These are phyloP conservation scores for Aspergillus sp. DNA, from an alignment of 2,329 filamentous ascomycete species.

Conservation along the genomic window DNA sequence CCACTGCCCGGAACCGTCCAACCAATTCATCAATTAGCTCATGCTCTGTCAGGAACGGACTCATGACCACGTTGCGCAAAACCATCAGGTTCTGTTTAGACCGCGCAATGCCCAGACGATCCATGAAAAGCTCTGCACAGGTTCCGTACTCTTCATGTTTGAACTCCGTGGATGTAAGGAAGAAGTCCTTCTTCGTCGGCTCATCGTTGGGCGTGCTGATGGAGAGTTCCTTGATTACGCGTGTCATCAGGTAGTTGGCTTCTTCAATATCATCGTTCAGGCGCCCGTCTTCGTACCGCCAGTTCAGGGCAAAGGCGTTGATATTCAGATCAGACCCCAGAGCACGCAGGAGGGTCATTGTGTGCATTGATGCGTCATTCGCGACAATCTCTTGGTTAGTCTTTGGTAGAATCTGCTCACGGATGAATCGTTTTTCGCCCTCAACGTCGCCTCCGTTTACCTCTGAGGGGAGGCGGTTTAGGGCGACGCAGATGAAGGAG, in stretches of 20 bases:
- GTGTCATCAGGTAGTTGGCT: conserved; percentile 55
- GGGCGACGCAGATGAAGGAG: conserved; percentile 16
- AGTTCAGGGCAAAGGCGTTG: conserved; percentile 43
- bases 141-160: conserved; percentile 1
- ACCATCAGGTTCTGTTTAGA: conserved; percentile 49
- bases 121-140: conserved; percentile 45
- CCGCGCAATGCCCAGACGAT: conserved; percentile 37
- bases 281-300: conserved; percentile 42
- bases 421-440: not conserved
- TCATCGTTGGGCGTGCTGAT: conserved; percentile 48
- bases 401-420: not conserved
- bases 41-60: conserved; percentile 29
- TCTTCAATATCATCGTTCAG: conserved; percentile 53
- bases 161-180: conserved; percentile 52
- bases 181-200: conserved; percentile 44
- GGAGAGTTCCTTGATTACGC: conserved; percentile 49
- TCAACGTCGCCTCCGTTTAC: not conserved
- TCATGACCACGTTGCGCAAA: conserved; percentile 55
- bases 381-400: not conserved
- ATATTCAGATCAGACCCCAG: conserved; percentile 56
- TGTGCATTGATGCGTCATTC: conserved; percentile 27
- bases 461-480: conserved; percentile 15
- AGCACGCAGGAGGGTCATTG: conserved; percentile 45
- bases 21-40: conserved; percentile 9
- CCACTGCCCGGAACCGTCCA: not conserved